Conservation (phyloP, 495 filamentous ascomycete genomes). For the Penicillium diatomitis region DNA sequence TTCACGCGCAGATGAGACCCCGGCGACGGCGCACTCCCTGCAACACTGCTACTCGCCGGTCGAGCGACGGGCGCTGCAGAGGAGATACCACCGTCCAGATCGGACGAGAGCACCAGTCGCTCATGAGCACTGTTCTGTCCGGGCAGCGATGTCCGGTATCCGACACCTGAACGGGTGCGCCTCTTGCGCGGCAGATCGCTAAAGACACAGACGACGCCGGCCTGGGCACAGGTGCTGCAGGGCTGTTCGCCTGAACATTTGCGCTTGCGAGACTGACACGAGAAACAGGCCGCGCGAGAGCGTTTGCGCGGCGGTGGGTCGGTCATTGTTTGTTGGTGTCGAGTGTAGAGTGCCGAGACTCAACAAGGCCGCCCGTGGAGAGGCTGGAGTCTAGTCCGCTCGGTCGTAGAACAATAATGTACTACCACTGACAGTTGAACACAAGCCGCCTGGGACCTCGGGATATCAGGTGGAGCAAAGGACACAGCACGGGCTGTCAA, state of each 20-base stretch:
- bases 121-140: slow-evolving; percentile 4
- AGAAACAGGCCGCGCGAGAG: slow-evolving; percentile 40
- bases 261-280: slow-evolving; percentile 44
- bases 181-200: slow-evolving; percentile 27
- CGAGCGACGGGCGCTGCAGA: neutral
- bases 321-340: slow-evolving; percentile 11
- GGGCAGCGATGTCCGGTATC: slow-evolving; percentile 4
- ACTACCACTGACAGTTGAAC: too few species aligned
- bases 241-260: slow-evolving; percentile 46
- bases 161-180: slow-evolving; percentile 11
- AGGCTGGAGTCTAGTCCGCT: too few species aligned
- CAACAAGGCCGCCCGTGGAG: too few species aligned
- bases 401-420: too few species aligned
- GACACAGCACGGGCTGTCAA: too few species aligned
- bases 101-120: slow-evolving; percentile 1
- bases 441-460: too few species aligned
- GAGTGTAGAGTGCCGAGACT: too few species aligned
- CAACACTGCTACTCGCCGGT: neutral
- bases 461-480: too few species aligned
- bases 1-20: slow-evolving; percentile 1
- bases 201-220: slow-evolving; percentile 41
- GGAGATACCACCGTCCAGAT: neutral
- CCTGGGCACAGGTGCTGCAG: slow-evolving; percentile 41
- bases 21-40: slow-evolving; percentile 6
- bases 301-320: slow-evolving; percentile 31